These are phyloP conservation scores for Chrysopogon serrulatus DNA, from an alignment of 176 grass and related monocot genomes.

Conservation along the genomic window DNA sequence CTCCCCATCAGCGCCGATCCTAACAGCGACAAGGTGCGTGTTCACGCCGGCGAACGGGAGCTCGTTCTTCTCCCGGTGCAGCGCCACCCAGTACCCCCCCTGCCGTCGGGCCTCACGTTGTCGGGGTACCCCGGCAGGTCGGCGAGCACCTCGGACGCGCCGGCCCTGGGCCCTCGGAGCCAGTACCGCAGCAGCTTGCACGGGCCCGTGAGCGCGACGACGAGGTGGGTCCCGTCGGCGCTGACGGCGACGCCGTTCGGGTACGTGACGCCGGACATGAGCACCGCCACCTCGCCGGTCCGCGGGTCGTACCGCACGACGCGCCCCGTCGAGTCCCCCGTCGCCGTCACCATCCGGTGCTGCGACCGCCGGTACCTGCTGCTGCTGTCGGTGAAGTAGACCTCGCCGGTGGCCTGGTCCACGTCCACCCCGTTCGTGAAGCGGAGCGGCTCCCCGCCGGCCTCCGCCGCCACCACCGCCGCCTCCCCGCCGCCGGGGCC, in stretches of 20 bases:
- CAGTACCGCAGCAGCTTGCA: conserved; percentile 20
- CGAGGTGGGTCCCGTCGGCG: background rate
- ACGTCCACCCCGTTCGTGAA: conserved; percentile 21
- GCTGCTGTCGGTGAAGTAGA: conserved; percentile 2
- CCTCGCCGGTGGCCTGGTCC: background rate
- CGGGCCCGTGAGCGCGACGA: background rate
- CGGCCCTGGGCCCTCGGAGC: background rate
- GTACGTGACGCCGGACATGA: background rate
- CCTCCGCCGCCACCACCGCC: conserved; percentile 1
- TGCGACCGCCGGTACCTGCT: background rate
- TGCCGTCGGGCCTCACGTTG: conserved; percentile 9
- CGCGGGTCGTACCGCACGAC: background rate
- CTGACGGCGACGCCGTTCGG: background rate
- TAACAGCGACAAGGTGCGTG: background rate
- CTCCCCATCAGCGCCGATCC: background rate
- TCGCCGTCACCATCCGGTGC: background rate
- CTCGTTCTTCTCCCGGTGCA: conserved; percentile 9
- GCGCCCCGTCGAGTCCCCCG: background rate
- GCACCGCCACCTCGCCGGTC: background rate
- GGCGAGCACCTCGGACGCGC: background rate
- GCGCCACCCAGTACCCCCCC: conserved; percentile 29
- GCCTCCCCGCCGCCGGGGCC: conserved; percentile 41
- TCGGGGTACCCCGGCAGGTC: conserved; percentile 30
- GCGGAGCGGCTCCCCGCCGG: conserved; percentile 16
- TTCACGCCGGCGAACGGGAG: background rate